Base-by-base conservation (phyloP, 139 green algal species). In the Penium margaritaceum region DNA sequence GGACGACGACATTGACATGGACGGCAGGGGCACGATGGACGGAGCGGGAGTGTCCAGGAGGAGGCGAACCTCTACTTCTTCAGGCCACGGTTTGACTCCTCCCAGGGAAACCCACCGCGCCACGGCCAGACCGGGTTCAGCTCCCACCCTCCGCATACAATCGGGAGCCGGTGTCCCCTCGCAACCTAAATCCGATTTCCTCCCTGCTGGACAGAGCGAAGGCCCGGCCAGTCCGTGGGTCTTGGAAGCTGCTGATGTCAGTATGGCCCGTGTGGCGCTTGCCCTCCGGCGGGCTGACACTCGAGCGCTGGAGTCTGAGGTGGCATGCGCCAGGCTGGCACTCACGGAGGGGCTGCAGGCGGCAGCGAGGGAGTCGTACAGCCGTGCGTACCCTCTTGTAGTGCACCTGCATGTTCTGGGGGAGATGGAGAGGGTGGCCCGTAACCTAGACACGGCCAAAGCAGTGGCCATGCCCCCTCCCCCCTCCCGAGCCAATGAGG, bases 371-470 rank as follows among this genome's bases (percentile, higher is more conserved):
- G 93, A 97, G 85, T 94, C 67, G 17, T 86, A 97, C 75, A 67
- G 55, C 12, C 85, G 93, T 0, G 92, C 91, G 1, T 96, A 97
- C 84, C 89, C 92, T 0, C 69, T 89, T 51, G 72, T 97, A 1
- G 74, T 93, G 3, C 84, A 87, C 57, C 87, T 97, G 33, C 89
- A 96, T 80, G 90, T 94, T 82, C 81, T 97, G 60, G 85, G 89
- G 39, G 87, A 85, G 54, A 38, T 86, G 21, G 79, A 84, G 73
- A 70, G 15, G 7, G 24, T 71, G 30, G 27, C n/a, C 21, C 57
- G 57, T 65, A 35, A 19, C 57, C n/a, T 21, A n/a, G 57, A 17
- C 27, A n/a, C 19, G 30, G 30, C 57, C 14, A 17, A 54, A 54
- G 43, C 43, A 24, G 43, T n/a, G n/a, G n/a, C n/a, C n/a, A n/a